phyloP scores from a whole-genome alignment of 2,329 filamentous ascomycete species.

The Fonsecaea pedrosoi region DNA sequence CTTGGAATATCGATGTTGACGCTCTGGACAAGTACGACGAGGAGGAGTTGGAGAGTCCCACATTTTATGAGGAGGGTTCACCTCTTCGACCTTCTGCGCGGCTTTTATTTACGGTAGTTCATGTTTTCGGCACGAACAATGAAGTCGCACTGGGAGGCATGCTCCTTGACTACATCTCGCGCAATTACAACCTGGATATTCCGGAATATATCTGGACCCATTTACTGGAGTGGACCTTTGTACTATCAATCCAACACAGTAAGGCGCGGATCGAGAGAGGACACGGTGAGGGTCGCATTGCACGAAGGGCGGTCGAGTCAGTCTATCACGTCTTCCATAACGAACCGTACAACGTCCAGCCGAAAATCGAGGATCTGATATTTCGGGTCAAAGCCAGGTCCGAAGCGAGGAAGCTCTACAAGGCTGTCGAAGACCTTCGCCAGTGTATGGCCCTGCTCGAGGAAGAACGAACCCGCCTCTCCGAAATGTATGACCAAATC shows the following conservation, averaged over 20 bases:
- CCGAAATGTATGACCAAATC: slow-evolving; percentile 31
- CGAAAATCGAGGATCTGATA: slow-evolving; percentile 55
- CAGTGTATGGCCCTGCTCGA: slow-evolving; percentile 30
- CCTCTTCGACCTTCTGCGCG: slow-evolving; percentile 64
- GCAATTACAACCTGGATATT: slow-evolving; percentile 65
- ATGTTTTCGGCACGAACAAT: slow-evolving; percentile 71
- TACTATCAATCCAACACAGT: slow-evolving; percentile 56
- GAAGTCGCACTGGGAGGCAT: slow-evolving; percentile 65
- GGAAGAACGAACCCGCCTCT: slow-evolving; percentile 29
- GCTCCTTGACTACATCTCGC: slow-evolving; percentile 68
- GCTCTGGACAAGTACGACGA: slow-evolving; percentile 47
- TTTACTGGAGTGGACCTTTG: slow-evolving; percentile 71
- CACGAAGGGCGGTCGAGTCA: slow-evolving; percentile 53
- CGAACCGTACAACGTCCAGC: slow-evolving; percentile 62
- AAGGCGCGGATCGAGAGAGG: slow-evolving; percentile 41
- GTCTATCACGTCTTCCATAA: slow-evolving; percentile 68
- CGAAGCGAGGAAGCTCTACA: slow-evolving; percentile 16
- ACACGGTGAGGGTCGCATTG: slow-evolving; percentile 51
- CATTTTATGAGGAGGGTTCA: slow-evolving; percentile 55
- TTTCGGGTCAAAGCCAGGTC: slow-evolving; percentile 25
- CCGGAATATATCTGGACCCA: slow-evolving; percentile 67
- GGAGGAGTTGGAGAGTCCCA: slow-evolving; percentile 46
- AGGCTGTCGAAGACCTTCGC: slow-evolving; percentile 26
- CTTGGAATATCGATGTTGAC: slow-evolving; percentile 63
- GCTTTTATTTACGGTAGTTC: slow-evolving; percentile 71